Percentiles rank a stretch among this genome's conserved stretches.
phyloP scores from a whole-genome alignment of 192 early-diverging fungal genomes.

The Helicostylum pulchrum region DNA sequence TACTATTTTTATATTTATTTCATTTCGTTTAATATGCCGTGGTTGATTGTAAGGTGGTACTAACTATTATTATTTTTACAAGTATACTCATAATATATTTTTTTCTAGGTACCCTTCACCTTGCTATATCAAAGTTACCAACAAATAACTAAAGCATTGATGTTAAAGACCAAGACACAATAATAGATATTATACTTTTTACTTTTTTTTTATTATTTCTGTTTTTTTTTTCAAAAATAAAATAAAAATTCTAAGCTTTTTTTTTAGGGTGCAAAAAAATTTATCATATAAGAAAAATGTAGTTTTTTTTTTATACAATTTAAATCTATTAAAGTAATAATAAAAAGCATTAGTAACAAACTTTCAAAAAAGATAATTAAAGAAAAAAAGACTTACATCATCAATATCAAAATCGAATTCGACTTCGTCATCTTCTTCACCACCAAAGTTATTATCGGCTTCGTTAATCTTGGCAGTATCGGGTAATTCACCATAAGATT shows the following conservation, averaged over 20 bases:
- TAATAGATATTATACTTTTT: neutral
- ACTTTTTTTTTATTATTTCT: neutral
- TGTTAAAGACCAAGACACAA: neutral
- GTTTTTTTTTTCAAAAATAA: neutral
- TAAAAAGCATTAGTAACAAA: neutral
- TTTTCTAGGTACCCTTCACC: neutral
- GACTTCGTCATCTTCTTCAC: conserved; percentile 63
- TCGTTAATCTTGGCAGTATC: conserved; percentile 84
- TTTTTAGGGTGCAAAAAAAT: neutral
- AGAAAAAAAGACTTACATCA: conserved; percentile 47
- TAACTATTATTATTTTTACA: neutral
- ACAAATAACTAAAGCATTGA: neutral
- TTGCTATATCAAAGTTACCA: neutral
- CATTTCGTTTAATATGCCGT: conserved; percentile 74
- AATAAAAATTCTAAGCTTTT: neutral
- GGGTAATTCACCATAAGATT: conserved; percentile 92
- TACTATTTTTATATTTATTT: conserved; percentile 93
- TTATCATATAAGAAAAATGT: neutral
- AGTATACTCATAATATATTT: neutral
- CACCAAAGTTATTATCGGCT: conserved; percentile 59
- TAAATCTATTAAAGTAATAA: conserved; percentile 16
- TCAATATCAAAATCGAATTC: conserved; percentile 95
- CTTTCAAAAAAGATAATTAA: neutral
- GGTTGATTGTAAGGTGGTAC: conserved; percentile 59
- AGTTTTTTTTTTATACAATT: neutral